These are phyloP conservation scores for Aspergillus bombycis DNA, from an alignment of 2,329 filamentous ascomycete species.

Conservation along the genomic window DNA sequence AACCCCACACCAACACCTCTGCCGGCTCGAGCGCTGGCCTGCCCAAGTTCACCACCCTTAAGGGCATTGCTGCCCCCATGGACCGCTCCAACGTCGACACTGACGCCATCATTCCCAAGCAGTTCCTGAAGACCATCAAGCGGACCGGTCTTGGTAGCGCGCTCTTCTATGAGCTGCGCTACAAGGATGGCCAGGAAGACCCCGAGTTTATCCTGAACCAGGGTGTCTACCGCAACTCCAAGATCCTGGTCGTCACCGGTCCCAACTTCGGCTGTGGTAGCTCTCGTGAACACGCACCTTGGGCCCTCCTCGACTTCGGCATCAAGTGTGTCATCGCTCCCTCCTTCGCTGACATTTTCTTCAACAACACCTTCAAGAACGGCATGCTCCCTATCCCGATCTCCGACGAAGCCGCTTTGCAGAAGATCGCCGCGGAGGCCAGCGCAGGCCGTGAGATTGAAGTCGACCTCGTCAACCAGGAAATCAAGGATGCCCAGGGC, in stretches of 20 bases:
- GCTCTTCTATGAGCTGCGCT: slow-evolving; percentile 84
- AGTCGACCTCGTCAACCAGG: slow-evolving; percentile 83
- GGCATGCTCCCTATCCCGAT: slow-evolving; percentile 92
- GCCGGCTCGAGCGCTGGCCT: slow-evolving; percentile 64
- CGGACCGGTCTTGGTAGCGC: slow-evolving; percentile 88
- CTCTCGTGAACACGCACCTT: slow-evolving; percentile 92
- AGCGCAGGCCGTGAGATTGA: slow-evolving; percentile 81
- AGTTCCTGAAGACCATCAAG: slow-evolving; percentile 99
- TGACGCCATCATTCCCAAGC: slow-evolving; percentile 99
- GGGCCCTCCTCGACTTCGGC: slow-evolving; percentile 95
- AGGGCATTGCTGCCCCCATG: slow-evolving; percentile 84
- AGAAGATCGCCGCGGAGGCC: slow-evolving; percentile 75
- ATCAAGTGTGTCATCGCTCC: slow-evolving; percentile 93
- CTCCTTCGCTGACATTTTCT: slow-evolving; percentile 90
- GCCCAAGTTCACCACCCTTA: slow-evolving; percentile 80
- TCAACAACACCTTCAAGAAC: slow-evolving; percentile 99
- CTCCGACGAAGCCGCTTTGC: slow-evolving; percentile 65
- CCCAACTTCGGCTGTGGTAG: slow-evolving; percentile 94
- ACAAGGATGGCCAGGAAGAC: slow-evolving; percentile 75
- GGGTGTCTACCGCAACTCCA: slow-evolving; percentile 78
- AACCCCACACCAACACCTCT: slow-evolving; percentile 64
- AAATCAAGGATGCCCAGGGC: slow-evolving; percentile 75
- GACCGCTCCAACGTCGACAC: slow-evolving; percentile 93
- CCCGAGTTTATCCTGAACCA: slow-evolving; percentile 86
- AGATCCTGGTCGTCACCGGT: slow-evolving; percentile 90